Base-by-base conservation (phyloP, 2,329 filamentous ascomycete genomes). In the Talaromyces sp. region DNA sequence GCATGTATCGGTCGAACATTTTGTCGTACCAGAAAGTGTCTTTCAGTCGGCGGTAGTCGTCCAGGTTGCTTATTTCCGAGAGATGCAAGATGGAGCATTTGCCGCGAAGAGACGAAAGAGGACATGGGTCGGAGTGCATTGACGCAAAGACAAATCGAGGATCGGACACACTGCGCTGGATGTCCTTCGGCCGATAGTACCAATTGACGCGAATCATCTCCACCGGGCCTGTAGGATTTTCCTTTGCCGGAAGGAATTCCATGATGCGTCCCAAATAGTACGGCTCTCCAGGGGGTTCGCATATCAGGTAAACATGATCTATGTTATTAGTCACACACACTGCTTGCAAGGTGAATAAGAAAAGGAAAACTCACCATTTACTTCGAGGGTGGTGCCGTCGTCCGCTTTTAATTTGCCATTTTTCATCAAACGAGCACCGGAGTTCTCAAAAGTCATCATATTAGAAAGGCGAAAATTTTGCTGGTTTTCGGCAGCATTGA, bases 181-280 rank as follows among this genome's bases (percentile, higher is more conserved):
- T 96, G 77, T 99, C 95, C 76, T 95, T 92, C 60, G 95, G 93
- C 46, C 95, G 87, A 75, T 98, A 98, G 77, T 93, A 97, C 95
- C 95, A 99, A 78, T 99, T 99, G 71, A 98, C 90, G 67, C 93
- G 89, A 69, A 99, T 77, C 49, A 91, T 87, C 72, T 97, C 93
- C 65, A 99, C 87, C 0, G 89, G 88, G 62, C 86, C 85, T 58
- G 81, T 82, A 38, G 81, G 78, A 73, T 93, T 85, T 71, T 93
- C 91, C 69, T 93, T 86, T 70, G 83, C 80, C 71, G 96, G 91
- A 68, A 97, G 81, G 73, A 98, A 98, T 75, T 99, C 93, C 95
- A 99, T 99, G 74, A 99, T 95, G 68, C 95, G 90, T 65, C 90
- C 95, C 65, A 99, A 81, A 75, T 99, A 99, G 79, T 99, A 99